Evolutionary conservation across 73 alveolate genomes (phyloP), one percentile per base, ranked within the genome.

Genomic region (Stentor coeruleus): DNA sequence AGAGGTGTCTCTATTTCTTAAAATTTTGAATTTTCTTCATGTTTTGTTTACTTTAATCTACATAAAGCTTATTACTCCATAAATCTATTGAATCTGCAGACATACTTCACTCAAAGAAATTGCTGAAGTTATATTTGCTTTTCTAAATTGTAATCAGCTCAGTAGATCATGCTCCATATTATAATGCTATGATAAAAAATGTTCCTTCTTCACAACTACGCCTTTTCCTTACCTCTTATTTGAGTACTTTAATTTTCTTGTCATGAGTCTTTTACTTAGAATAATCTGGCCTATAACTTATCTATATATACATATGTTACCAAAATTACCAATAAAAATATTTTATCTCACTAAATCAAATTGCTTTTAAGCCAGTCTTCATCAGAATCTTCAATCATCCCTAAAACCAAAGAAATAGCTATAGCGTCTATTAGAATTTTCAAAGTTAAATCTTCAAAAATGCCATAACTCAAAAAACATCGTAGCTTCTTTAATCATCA

Each of bases 351-450:
- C 83, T 91, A 94, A 31, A 97, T 92, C 35, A 98, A 98, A 85
- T 94, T 86, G 26, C 99, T 99, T 85, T 97, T 99, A 73, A 94
- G 93, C 99, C 99, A 97, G 37, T 99, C 99, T 59, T 20, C 86
- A 77, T 55, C 91, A 2, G 93, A 77, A 33, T 97, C 99, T 83
- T 95, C 93, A 86, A 93, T 88, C 38, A 94, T 90, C 3, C 99
- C 99, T 41, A 97, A 94, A 20, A 89, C 90, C 39, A 97, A 84
- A 1, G 99, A 95, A 0, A 97, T 98, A 38, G 92, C 85, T 26
- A 99, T 98, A 37, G 99, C 99, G n/a, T 86, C 86, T 35, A 97
- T 84, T 42, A 97, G 87, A 72, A 97, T 91, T 91, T 98, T 88
- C 57, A 97, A 84, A 41, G 95, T 97, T 82, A 88, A 90, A 82